Percentiles rank a stretch among this genome's conserved stretches.
Evolutionary conservation across 345 rosid species (phyloP).

Genomic region (Excoecaria agallocha): DNA sequence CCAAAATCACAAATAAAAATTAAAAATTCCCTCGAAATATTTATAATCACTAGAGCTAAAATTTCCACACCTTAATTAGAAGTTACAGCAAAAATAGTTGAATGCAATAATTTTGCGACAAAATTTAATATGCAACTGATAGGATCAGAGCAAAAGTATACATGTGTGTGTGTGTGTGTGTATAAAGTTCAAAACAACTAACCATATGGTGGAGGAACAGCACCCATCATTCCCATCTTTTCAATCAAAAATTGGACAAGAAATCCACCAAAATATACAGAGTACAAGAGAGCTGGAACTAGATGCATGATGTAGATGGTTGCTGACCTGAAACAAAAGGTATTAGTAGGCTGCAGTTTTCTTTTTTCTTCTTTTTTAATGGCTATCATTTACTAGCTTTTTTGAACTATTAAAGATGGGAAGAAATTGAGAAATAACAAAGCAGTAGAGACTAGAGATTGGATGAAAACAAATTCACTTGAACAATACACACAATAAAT

Average conservation of each 20-base stretch:
- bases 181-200: conserved; percentile 32
- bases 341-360: conserved; percentile 21
- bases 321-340: conserved; percentile 62
- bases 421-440: not conserved
- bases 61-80: not conserved
- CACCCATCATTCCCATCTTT: conserved; percentile 99
- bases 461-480: not conserved
- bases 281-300: conserved; percentile 67
- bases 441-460: not conserved
- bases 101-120: not conserved
- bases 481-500: not conserved
- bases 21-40: not conserved
- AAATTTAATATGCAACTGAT: not conserved
- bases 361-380: not conserved
- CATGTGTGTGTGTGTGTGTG: too few relatives aligned
- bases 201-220: conserved; percentile 89
- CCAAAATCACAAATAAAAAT: not conserved
- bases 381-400: not conserved
- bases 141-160: not conserved
- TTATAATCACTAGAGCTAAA: not conserved
- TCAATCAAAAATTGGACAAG: conserved; percentile 75
- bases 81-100: not conserved
- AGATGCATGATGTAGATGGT: conserved; percentile 61
- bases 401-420: not conserved
- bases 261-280: conserved; percentile 78